phyloP scores from a whole-genome alignment of 148 eudicot genomes.

The Rhododendron mucronatum region DNA sequence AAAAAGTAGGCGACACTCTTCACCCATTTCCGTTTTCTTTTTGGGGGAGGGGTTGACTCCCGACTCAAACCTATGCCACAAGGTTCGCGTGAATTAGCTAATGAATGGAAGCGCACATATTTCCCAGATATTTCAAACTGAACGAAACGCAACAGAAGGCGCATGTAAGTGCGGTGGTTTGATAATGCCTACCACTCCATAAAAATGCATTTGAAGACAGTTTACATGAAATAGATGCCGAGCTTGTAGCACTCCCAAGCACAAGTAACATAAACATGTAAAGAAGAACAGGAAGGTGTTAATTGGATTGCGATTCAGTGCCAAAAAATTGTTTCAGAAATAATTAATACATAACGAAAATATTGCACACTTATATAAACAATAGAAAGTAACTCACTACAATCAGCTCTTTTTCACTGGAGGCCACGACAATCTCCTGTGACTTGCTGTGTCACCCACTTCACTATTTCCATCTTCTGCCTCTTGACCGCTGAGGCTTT shows the following conservation, averaged over 20 bases:
- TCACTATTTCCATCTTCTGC: conserved; percentile 34
- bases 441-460: conserved; percentile 22
- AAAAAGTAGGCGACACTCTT: not conserved
- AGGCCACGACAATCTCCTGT: conserved; percentile 67
- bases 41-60: not conserved
- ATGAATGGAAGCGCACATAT: not conserved
- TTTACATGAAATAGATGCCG: not conserved
- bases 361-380: not conserved
- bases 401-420: conserved; percentile 34
- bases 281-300: not conserved
- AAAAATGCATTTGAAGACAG: not conserved
- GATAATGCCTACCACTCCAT: not conserved
- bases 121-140: not conserved
- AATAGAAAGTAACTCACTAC: not conserved
- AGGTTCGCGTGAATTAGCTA: not conserved
- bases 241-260: not conserved
- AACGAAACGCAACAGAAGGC: not conserved
- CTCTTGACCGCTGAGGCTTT: conserved; percentile 28
- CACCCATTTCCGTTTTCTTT: not conserved
- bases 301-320: not conserved
- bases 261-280: not conserved
- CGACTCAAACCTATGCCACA: not conserved
- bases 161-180: not conserved
- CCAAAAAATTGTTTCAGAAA: not conserved
- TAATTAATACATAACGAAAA: not conserved